Base-by-base conservation (phyloP, 1,284 basidiomycete genomes). In the Ganoderma lingzhi region DNA sequence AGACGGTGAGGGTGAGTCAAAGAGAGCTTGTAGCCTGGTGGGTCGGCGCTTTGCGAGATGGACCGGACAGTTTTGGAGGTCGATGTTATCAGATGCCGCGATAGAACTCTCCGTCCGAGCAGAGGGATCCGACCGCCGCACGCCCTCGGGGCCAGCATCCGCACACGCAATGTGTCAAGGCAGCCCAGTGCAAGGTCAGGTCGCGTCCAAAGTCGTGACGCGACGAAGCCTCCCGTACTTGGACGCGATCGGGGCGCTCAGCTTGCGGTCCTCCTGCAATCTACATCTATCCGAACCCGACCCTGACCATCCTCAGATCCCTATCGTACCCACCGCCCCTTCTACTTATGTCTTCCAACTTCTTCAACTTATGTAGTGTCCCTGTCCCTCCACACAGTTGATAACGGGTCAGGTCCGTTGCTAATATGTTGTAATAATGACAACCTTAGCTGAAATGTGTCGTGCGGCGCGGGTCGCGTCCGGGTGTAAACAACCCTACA, bases 351-450 rank as follows among this genome's bases (percentile, higher is more conserved):
- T 35, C 35, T 35, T 35, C 35, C 35, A 8, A 35, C 35, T 3
- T 8, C 35, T 39, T 15, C 48, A 51, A 51, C 48, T 28, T 23
- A n/a, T n/a, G n/a, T n/a, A 48, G 39, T 9, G 4, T 6, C 37
- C 37, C 37, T 37, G 9, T 37, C 37, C 42, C 15, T 17, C 17
- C 3, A 17, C 2, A 45, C 17, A 23, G 23, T 23, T 23, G 23
- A 23, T 23, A 4, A 45, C 15, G 19, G 4, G 37, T 37, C 37
- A 9, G 9, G 9, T 6, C 41, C 14, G 14, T 42, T 1, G 41
- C 9, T 42, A 15, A 14, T 42, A 42, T 23, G 19, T 48, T 48
- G 45, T 23, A 83, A 88, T 51, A 94, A 96, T 76, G 91, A 37
- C 9, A 37, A 9, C 37, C 37, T 23, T 37, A 37, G 37, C 37